Base-by-base conservation (phyloP, 208 protist species). In the Spongospora subterranea region DNA sequence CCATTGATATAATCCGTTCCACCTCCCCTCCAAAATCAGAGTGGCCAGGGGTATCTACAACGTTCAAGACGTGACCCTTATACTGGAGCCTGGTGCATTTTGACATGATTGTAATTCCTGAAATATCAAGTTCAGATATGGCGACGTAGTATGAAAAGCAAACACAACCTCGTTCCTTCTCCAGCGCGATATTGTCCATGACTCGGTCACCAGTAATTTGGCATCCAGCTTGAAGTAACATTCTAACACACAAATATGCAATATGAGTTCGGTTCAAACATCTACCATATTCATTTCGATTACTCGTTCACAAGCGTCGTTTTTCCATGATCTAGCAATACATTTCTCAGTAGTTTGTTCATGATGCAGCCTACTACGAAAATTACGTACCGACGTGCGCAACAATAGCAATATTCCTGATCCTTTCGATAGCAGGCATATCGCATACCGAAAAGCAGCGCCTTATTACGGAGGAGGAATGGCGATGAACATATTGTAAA, bases 1-100 rank as follows among this genome's bases (percentile, higher is more conserved):
- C 90, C 90, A 91, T 91, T 38, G 66, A 88, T 41, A 91, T 91
- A 32, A 91, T 41, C 13, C 90, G 90, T 45, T 91, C 90, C 6
- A 91, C 89, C 32, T 91, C 90, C 20, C 90, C 90, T 20, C 90
- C 90, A 88, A 91, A 91, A 45, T 91, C 90, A 11, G 90, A 64
- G 66, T 91, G 90, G 17, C 90, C 90, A 17, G 90, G 90, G 11
- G 90, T 91, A 60, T 91, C 90, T 1, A 91, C 90, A 45, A 91
- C 46, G 46, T 91, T 91, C 32, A 91, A 46, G 13, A 53, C 90
- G 65, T 90, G 88, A 43, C 35, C n/a, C 11, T 82, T 82, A 43
- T 82, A 82, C n/a, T 82, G 71, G n/a, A 82, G 6, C n/a, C 71
- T 6, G 13, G 71, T 82, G n/a, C 71, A 82, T 43, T 82, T 82